These are phyloP conservation scores for Starmerella vitae DNA, from an alignment of 805 yeast species.

Conservation along the genomic window DNA sequence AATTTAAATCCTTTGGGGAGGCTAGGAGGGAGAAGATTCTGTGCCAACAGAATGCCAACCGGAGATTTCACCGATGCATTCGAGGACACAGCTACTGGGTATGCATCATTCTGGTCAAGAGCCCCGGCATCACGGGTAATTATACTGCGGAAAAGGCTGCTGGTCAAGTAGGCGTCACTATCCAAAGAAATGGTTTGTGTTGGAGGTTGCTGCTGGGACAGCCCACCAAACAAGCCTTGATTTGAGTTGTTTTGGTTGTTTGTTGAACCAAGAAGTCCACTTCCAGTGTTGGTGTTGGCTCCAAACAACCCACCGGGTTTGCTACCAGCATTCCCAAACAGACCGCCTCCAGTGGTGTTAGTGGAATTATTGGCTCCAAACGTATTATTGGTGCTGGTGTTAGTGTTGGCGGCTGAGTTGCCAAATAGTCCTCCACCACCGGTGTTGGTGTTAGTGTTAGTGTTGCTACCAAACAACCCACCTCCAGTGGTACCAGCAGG, in stretches of 20 bases:
- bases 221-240: slow-evolving; percentile 25
- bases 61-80: slow-evolving; percentile 11
- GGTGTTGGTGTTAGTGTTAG: neutral
- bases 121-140: neutral
- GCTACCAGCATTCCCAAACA: slow-evolving; percentile 29
- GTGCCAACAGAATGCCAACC: slow-evolving; percentile 15
- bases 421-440: slow-evolving; percentile 34
- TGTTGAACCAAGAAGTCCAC: neutral
- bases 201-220: slow-evolving; percentile 16
- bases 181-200: slow-evolving; percentile 29
- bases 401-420: slow-evolving; percentile 6
- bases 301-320: slow-evolving; percentile 28
- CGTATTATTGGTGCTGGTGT: slow-evolving; percentile 3
- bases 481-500: slow-evolving; percentile 15
- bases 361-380: neutral
- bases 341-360: slow-evolving; percentile 26
- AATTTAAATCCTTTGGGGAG: slow-evolving; percentile 4
- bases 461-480: slow-evolving; percentile 27
- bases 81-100: neutral
- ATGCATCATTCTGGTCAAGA: slow-evolving; percentile 1
- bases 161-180: slow-evolving; percentile 66
- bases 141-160: slow-evolving; percentile 41
- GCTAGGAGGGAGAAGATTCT: slow-evolving; percentile 12
- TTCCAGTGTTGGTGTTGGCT: slow-evolving; percentile 10
- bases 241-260: slow-evolving; percentile 11